Evolutionary conservation across 495 filamentous ascomycete species (phyloP).

Genomic region (Penicillium ochrochloron): DNA sequence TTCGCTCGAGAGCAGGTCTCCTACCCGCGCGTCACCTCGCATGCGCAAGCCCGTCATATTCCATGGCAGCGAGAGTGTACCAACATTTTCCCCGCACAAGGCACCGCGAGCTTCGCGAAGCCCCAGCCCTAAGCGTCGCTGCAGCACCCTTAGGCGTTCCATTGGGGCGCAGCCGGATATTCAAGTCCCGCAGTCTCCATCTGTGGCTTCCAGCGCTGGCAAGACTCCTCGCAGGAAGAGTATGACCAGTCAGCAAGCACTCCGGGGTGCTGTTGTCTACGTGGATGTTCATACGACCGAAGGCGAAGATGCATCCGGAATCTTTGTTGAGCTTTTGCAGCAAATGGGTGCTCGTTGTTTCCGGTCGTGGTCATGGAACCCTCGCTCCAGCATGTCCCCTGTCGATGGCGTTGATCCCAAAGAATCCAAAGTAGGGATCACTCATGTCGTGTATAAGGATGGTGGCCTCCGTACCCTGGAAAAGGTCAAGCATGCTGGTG

Average conservation of each 20-base stretch:
- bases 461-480: constrained; percentile 84
- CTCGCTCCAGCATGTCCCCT: constrained; percentile 47
- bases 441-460: constrained; percentile 95
- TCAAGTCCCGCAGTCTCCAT: constrained; percentile 21
- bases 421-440: constrained; percentile 74
- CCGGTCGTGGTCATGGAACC: constrained; percentile 86
- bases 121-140: constrained; percentile 33
- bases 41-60: constrained; percentile 33
- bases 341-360: constrained; percentile 87
- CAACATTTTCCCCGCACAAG: constrained; percentile 33
- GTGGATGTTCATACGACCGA: constrained; percentile 94
- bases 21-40: constrained; percentile 42
- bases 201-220: constrained; percentile 33
- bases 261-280: constrained; percentile 80
- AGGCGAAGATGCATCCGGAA: constrained; percentile 80
- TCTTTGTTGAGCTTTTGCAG: constrained; percentile 80
- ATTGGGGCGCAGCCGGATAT: constrained; percentile 16
- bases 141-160: constrained; percentile 21
- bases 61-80: constrained; percentile 22
- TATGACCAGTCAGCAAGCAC: constrained; percentile 31
- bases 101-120: constrained; percentile 26
- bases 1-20: constrained; percentile 46
- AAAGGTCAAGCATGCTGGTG: constrained; percentile 76
- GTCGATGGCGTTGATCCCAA: constrained; percentile 37
- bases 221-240: constrained; percentile 39